These are phyloP conservation scores for Termitomyces sp. DNA, from an alignment of 768 basidiomycete species.

Conservation along the genomic window DNA sequence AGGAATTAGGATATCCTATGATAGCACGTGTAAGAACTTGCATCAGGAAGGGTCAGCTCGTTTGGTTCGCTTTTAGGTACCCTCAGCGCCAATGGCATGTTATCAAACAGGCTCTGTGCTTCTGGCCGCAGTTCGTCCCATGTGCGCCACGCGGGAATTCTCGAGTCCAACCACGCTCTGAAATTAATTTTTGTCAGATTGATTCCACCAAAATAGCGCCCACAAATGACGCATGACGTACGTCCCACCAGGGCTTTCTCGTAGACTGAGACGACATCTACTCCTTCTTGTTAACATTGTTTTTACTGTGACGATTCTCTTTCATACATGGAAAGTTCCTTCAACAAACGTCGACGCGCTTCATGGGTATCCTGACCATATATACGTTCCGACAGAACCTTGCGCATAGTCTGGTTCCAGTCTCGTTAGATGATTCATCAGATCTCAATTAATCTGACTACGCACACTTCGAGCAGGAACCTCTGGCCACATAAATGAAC, in stretches of 20 bases:
- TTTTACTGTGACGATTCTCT: neutral
- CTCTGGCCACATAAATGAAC: constrained; percentile 16
- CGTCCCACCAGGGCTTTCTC: constrained; percentile 1
- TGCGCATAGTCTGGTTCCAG: constrained; percentile 15
- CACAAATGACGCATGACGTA: constrained; percentile 1
- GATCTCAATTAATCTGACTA: neutral
- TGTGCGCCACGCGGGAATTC: neutral
- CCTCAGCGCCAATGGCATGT: constrained; percentile 6
- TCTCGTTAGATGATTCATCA: neutral
- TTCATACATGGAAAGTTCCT: constrained; percentile 25
- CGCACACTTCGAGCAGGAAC: neutral
- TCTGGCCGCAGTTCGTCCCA: neutral
- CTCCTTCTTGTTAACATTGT: neutral
- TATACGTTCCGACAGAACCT: constrained; percentile 11
- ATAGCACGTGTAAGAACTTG: constrained; percentile 9
- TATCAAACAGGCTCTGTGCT: constrained; percentile 11
- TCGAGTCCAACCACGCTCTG: constrained; percentile 1
- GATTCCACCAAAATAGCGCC: neutral
- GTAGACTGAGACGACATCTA: constrained; percentile 6
- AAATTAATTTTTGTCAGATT: neutral
- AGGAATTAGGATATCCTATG: too few relatives aligned
- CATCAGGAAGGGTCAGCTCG: constrained; percentile 9
- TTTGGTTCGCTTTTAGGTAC: constrained; percentile 15
- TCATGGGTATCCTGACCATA: constrained; percentile 4
- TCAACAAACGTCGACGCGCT: constrained; percentile 8